Evolutionary conservation across 140 eudicot genomes (phyloP), one percentile per base, ranked within the genome.

Genomic region (Bidens hawaiensis): DNA sequence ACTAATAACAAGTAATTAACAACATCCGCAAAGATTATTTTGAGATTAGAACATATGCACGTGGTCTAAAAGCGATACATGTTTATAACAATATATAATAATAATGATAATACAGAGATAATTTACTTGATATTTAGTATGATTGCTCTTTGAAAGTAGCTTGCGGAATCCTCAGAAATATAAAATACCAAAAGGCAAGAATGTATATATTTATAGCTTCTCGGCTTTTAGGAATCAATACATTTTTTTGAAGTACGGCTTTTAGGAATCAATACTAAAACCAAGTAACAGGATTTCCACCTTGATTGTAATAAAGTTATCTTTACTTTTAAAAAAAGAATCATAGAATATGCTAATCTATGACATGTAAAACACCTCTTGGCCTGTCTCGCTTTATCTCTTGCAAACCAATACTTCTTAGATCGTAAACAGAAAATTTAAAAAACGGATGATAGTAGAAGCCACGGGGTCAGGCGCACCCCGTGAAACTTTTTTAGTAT

Each of bases 241-340:
- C 70, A n/a, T n/a, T n/a, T n/a, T n/a, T n/a, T n/a, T n/a, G n/a
- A n/a, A n/a, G n/a, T n/a, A n/a, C n/a, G 21, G 7, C 16, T 27
- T 21, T 7, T 17, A 18, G 6, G 76, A 36, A 71, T 71, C 70
- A 71, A 52, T 62, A 62, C 70, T 51, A 71, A 71, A 25, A 12
- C 76, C 70, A 38, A 70, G 61, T 50, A 43, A 16, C 10, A 72
- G 52, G 58, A 28, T 62, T 63, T 63, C 65, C 47, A 18, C 51
- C 22, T 21, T 49, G 54, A 10, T 49, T 60, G 63, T 38, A 51
- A 50, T 62, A 6, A 61, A 50, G 13, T 21, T 40, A 5, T 18
- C 65, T 51, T 71, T 54, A 28, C 38, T 62, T 22, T 71, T 5
- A 40, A 15, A 8, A 36, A 26, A 62, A 62, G 76, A 36, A 62